Evolutionary conservation across 495 filamentous ascomycete species (phyloP).

Genomic region (Entonaema liquescens): DNA sequence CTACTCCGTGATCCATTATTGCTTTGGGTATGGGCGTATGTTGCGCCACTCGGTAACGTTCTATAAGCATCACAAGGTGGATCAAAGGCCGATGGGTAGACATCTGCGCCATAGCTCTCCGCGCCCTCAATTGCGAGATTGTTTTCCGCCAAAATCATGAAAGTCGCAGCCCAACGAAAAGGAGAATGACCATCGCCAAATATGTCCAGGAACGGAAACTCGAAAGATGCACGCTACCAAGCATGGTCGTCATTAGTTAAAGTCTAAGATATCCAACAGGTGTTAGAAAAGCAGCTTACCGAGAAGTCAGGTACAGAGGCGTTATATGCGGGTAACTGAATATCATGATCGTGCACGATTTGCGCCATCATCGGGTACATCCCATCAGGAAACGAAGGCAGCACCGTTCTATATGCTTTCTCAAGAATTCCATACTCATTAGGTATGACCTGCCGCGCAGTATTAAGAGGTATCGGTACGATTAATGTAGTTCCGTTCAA

Average conservation of each 20-base stretch:
- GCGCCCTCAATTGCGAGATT: slow-evolving; percentile 49
- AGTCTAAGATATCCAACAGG: not conserved
- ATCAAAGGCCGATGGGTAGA: slow-evolving; percentile 49
- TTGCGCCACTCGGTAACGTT: slow-evolving; percentile 38
- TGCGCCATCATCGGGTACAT: slow-evolving; percentile 58
- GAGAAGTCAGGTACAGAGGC: slow-evolving; percentile 53
- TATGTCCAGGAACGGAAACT: slow-evolving; percentile 57
- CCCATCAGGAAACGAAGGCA: slow-evolving; percentile 52
- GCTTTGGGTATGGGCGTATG: slow-evolving; percentile 39
- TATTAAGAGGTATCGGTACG: slow-evolving; percentile 50
- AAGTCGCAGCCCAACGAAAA: slow-evolving; percentile 53
- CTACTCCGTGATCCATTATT: slow-evolving; percentile 28
- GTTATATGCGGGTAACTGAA: slow-evolving; percentile 48
- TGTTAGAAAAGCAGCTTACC: slow-evolving; percentile 33
- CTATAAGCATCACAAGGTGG: slow-evolving; percentile 52
- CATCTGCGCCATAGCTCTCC: slow-evolving; percentile 49
- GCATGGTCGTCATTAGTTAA: slow-evolving; percentile 10
- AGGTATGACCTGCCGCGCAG: slow-evolving; percentile 49
- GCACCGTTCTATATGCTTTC: slow-evolving; percentile 46
- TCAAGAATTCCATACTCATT: slow-evolving; percentile 52
- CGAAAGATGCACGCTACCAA: slow-evolving; percentile 51
- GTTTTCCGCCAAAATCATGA: slow-evolving; percentile 49
- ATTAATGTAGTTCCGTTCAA: slow-evolving; percentile 54
- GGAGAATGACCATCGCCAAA: slow-evolving; percentile 48
- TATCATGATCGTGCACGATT: slow-evolving; percentile 56